Base-by-base conservation (phyloP, 2,329 filamentous ascomycete species). In the Xylaria hypoxylon region DNA sequence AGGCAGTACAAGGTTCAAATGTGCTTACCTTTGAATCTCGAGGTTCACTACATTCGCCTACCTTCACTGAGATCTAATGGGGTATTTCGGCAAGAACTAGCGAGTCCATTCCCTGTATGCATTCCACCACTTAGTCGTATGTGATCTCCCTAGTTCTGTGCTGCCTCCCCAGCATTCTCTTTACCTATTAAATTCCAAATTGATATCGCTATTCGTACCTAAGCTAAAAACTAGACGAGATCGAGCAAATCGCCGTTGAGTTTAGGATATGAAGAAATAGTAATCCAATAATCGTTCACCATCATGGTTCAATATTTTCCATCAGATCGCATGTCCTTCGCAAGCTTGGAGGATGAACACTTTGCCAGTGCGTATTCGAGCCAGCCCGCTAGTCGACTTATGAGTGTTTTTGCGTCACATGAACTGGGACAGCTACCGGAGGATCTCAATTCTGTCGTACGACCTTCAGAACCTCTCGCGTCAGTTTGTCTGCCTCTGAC, bases 311-410 rank as follows among this genome's bases (percentile, higher is more conserved):
- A 42, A 38, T 57, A 56, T 40, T 24, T 64, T 26, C 42, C 59
- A 38, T 35, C 57, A 40, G 26, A 67, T 50, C 64, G 64, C 10
- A 24, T 63, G 22, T 68, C 66, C 6, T 50, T 62, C 44, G 52
- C 38, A 38, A 67, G 57, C 48, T 11, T 72, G 19, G 72, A 71
- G 19, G 70, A 74, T 45, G 73, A 75, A 24, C 60, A 67, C 19
- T 75, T 76, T 62, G 73, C 72, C 65, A 73, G 71, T 38, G 73
- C 75, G 31, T 69, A 61, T 6, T 68, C 74, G 5, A 76, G 68
- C 38, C 71, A 65, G 5, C 47, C 68, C 24, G 52, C 53, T n/a
- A 75, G 70, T 28, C 71, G 67, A 33, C 68, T 70, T 51, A 68
- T 68, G 45, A 75, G 71, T 24, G 52, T 70, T 38, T 56, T 64